Conservation (phyloP, 2,329 filamentous ascomycete genomes). For the Juglanconis juglandina region DNA sequence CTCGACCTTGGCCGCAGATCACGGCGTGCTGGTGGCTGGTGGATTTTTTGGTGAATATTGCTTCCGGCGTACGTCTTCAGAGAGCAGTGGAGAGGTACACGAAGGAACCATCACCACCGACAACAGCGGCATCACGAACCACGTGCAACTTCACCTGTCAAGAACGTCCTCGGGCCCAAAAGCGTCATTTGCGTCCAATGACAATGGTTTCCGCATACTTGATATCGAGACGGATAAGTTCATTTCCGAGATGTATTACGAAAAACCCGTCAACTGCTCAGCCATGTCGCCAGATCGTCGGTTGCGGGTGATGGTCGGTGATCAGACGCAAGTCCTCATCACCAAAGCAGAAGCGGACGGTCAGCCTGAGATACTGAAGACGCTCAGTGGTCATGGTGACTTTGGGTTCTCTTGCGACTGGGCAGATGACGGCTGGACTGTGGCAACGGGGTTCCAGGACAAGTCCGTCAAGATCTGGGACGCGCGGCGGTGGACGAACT, state of each 20-base stretch:
- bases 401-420: slow-evolving; percentile 76
- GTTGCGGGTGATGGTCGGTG: slow-evolving; percentile 70
- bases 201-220: slow-evolving; percentile 54
- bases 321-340: slow-evolving; percentile 63
- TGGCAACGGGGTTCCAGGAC: slow-evolving; percentile 77
- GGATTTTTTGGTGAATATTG: slow-evolving; percentile 56
- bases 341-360: slow-evolving; percentile 64
- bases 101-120: slow-evolving; percentile 47
- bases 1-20: slow-evolving; percentile 49
- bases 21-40: slow-evolving; percentile 57
- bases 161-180: slow-evolving; percentile 50
- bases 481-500: slow-evolving; percentile 63
- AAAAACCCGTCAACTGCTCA: slow-evolving; percentile 67
- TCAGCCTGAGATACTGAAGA: slow-evolving; percentile 44
- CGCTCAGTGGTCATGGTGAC: slow-evolving; percentile 63
- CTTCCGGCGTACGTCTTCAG: slow-evolving; percentile 43
- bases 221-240: slow-evolving; percentile 59
- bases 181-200: slow-evolving; percentile 62
- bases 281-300: slow-evolving; percentile 69
- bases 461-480: slow-evolving; percentile 73
- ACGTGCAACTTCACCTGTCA: slow-evolving; percentile 55
- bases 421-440: slow-evolving; percentile 71
- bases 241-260: slow-evolving; percentile 49
- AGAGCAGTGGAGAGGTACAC: slow-evolving; percentile 28
- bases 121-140: slow-evolving; percentile 60